Evolutionary conservation across 306 rosid genomes (phyloP), one percentile per base, ranked within the genome.

Genomic region (Cucumis cinereus): DNA sequence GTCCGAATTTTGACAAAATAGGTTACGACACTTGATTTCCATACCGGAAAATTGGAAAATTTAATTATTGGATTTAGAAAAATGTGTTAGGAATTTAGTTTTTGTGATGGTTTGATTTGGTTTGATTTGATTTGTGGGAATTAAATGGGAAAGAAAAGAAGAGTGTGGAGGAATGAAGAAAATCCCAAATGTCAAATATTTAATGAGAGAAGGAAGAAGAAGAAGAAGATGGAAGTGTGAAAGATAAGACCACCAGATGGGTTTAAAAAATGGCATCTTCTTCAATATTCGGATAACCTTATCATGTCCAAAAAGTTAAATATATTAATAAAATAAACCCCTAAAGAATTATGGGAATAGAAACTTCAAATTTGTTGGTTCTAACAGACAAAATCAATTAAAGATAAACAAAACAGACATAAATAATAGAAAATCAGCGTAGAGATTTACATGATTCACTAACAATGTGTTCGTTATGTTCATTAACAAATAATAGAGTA

Each of bases 241-340:
- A 73, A 73, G 77, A 73, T 73, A 73, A 73, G 77, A 54, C 62
- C 35, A 54, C 24, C 61, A 19, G 12, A 53, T 73, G 49, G 60
- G 53, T 73, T 73, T 3, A 53, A 50, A 53, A 50, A 73, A 53
- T 50, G 30, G 43, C 62, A 73, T 73, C 49, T 50, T 53, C 26
- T 73, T 73, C n/a, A 53, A 53, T 55, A 53, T 53, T 55, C 77
- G 61, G 61, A 73, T 73, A 50, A 73, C 49, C 10, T 52, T 73
- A 50, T 73, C 49, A 15, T 8, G 10, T 28, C 14, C 13, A 52
- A 3, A 73, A 49, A 54, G 63, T 73, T 17, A 63, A 15, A 23
- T 5, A 14, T 10, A 9, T 10, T 7, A 22, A 69, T 2, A 43
- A 30, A 30, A 15, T 15, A 61, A 61, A 60, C 2, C 2, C 14